A percentile compares a stretch with the other conserved stretches of the same genome.
phyloP scores from a whole-genome alignment of 192 early-diverging fungal species.

The Entomortierella parvispora region DNA sequence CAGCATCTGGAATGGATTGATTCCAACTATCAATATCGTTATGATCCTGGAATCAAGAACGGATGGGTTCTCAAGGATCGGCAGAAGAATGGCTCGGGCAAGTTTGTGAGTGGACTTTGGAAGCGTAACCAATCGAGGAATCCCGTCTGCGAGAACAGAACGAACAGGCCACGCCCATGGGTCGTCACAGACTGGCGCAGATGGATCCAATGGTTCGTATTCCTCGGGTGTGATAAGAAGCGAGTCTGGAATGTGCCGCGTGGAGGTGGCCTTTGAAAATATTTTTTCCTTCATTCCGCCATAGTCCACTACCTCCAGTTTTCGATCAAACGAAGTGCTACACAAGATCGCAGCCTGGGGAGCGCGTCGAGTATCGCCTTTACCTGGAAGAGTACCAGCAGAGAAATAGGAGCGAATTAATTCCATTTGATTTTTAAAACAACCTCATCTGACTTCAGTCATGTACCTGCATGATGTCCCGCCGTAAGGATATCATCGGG shows the following conservation, averaged over 20 bases:
- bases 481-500: slow-evolving; percentile 6
- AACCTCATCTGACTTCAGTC: too few relatives aligned
- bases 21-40: slow-evolving; percentile 35
- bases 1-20: slow-evolving; percentile 40
- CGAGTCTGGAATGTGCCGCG: slow-evolving; percentile 41
- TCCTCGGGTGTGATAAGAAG: slow-evolving; percentile 43
- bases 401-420: slow-evolving; percentile 29
- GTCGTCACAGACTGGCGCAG: slow-evolving; percentile 24
- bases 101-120: slow-evolving; percentile 47
- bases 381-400: slow-evolving; percentile 25
- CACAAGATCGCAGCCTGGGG: slow-evolving; percentile 38
- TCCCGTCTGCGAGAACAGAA: slow-evolving; percentile 36
- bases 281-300: slow-evolving; percentile 20
- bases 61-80: slow-evolving; percentile 38
- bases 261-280: slow-evolving; percentile 33
- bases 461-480: slow-evolving; percentile 17
- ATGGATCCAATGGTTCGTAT: slow-evolving; percentile 35
- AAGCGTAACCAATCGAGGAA: slow-evolving; percentile 37
- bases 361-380: slow-evolving; percentile 14
- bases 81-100: slow-evolving; percentile 31
- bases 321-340: slow-evolving; percentile 45
- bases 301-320: slow-evolving; percentile 20
- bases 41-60: slow-evolving; percentile 36
- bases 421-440: too few relatives aligned
- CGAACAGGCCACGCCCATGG: slow-evolving; percentile 49